These are phyloP conservation scores for Phoenix roebelenii DNA, from an alignment of 176 grass and related monocot species.

Conservation along the genomic window DNA sequence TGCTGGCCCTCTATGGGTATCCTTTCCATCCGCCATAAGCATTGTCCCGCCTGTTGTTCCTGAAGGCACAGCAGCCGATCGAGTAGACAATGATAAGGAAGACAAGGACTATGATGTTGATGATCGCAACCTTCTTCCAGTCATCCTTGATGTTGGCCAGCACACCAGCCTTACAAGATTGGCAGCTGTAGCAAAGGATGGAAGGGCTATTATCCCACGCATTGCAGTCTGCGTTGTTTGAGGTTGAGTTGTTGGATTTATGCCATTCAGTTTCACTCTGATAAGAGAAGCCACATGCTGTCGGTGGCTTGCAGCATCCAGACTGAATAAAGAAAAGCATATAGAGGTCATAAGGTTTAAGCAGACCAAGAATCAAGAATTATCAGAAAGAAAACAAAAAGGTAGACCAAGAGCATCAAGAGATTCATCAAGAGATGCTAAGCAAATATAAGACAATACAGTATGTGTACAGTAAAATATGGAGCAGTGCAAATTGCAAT, in stretches of 20 bases:
- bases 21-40: conserved; percentile 30
- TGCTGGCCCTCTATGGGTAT: conserved; percentile 24
- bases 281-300: conserved; percentile 46
- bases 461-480: too few relatives aligned
- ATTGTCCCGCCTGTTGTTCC: conserved; percentile 70
- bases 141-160: conserved; percentile 43
- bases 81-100: conserved; percentile 87
- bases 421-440: too few relatives aligned
- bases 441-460: too few relatives aligned
- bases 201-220: conserved; percentile 32
- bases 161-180: conserved; percentile 77
- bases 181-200: conserved; percentile 50
- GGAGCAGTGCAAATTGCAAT: too few relatives aligned
- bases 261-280: conserved; percentile 30
- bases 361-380: too few relatives aligned
- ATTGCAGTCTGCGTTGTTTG: conserved; percentile 37
- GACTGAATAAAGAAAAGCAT: conserved; percentile 23
- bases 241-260: not conserved
- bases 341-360: too few relatives aligned
- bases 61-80: conserved; percentile 71
- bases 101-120: conserved; percentile 56
- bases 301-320: conserved; percentile 68
- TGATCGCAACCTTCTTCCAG: conserved; percentile 57
- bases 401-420: too few relatives aligned
- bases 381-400: too few relatives aligned